Evolutionary conservation across 192 early-diverging fungal genomes (phyloP).

Genomic region (Coemansia asiatica): DNA sequence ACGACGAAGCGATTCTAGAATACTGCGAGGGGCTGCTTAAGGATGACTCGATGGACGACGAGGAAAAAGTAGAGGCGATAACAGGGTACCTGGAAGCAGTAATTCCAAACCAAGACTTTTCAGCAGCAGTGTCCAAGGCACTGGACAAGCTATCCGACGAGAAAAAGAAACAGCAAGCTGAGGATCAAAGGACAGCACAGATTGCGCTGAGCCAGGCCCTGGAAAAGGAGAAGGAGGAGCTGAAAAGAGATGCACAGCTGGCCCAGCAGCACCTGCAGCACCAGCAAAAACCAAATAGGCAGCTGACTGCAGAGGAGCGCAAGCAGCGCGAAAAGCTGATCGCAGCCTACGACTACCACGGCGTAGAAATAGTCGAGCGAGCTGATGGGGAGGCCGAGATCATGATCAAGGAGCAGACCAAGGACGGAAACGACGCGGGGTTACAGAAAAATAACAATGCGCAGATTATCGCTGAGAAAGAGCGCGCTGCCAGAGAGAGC

Average conservation of each 20-base stretch:
- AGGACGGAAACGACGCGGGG: background rate
- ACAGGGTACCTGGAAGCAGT: conserved; percentile 40
- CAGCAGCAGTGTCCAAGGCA: conserved; percentile 10
- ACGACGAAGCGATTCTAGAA: conserved; percentile 44
- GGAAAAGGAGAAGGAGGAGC: conserved; percentile 21
- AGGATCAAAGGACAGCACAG: conserved; percentile 1
- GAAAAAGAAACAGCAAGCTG: conserved; percentile 1
- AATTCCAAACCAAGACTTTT: conserved; percentile 13
- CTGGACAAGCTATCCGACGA: conserved; percentile 5
- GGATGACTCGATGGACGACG: conserved; percentile 19
- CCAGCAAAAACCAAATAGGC: background rate
- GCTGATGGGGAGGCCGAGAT: conserved; percentile 39
- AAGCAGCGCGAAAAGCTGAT: conserved; percentile 28
- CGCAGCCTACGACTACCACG: conserved; percentile 5
- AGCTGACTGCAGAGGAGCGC: conserved; percentile 32
- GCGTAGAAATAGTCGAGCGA: conserved; percentile 25
- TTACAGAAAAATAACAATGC: conserved; percentile 27
- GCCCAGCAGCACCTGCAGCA: background rate
- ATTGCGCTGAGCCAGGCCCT: conserved; percentile 10
- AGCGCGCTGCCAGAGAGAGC: conserved; percentile 21
- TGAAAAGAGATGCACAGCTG: conserved; percentile 12
- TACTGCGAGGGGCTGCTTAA: conserved; percentile 38
- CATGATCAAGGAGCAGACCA: conserved; percentile 7
- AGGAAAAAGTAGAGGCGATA: conserved; percentile 42
- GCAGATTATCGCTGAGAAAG: conserved; percentile 27